Conservation (phyloP, 1,284 basidiomycete genomes). For the Sphaerobolus stellatus region DNA sequence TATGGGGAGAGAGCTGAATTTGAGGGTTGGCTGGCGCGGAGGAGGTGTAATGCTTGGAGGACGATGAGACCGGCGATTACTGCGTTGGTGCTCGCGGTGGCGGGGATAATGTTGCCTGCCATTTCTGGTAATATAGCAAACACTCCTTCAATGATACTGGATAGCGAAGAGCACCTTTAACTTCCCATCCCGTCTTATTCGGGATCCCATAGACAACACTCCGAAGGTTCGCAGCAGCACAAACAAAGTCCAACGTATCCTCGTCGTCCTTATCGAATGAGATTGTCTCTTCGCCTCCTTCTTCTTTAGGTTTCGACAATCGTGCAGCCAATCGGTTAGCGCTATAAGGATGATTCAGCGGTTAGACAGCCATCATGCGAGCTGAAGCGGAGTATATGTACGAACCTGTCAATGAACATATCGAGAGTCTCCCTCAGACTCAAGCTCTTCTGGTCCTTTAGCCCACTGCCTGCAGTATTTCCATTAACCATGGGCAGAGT, state of each 20-base stretch:
- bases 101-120: constrained; percentile 99
- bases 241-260: constrained; percentile 95
- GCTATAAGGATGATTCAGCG: constrained; percentile 43
- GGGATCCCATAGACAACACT: constrained; percentile 88
- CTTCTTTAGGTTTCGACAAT: constrained; percentile 39
- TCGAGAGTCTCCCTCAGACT: constrained; percentile 77
- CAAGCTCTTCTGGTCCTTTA: constrained; percentile 82
- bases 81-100: constrained; percentile 98
- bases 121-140: constrained; percentile 85
- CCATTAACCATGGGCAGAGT: too few species aligned
- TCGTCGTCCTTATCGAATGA: constrained; percentile 98
- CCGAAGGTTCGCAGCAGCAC: constrained; percentile 90
- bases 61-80: constrained; percentile 95
- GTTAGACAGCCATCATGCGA: not conserved
- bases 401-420: constrained; percentile 80
- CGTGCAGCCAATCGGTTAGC: constrained; percentile 77
- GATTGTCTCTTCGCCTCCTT: constrained; percentile 79
- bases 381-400: not conserved
- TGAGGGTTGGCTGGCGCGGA: constrained; percentile 39
- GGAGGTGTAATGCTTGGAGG: constrained; percentile 84
- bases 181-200: constrained; percentile 90
- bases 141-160: too few species aligned
- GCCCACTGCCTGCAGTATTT: constrained; percentile 30
- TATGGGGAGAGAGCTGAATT: constrained; percentile 37
- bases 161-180: constrained; percentile 94